These are phyloP conservation scores for Ogataea philodendri DNA, from an alignment of 805 yeast species.

Conservation along the genomic window DNA sequence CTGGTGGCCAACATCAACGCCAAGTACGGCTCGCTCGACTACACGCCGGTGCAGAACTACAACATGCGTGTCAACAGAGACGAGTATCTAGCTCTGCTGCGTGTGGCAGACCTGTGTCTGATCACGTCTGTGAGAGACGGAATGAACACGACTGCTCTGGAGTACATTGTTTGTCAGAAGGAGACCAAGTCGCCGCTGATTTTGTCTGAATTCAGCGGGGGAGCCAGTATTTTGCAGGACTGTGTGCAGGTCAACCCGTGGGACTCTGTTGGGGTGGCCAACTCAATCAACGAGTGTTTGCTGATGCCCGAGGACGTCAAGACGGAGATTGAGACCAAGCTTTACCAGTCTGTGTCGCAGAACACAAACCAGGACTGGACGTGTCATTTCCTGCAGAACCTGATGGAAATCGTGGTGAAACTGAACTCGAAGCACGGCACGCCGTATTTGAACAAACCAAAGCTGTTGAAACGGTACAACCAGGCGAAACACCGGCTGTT, in stretches of 20 bases:
- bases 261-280: conserved; percentile 94
- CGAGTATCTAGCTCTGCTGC: conserved; percentile 82
- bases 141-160: conserved; percentile 92
- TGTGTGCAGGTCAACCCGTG: conserved; percentile 92
- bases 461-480: conserved; percentile 57
- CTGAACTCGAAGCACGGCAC: conserved; percentile 52
- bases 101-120: conserved; percentile 87
- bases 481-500: conserved; percentile 69
- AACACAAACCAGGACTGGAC: conserved; percentile 86
- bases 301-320: conserved; percentile 49
- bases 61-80: conserved; percentile 85
- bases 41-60: conserved; percentile 87
- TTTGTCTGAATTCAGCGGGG: conserved; percentile 91
- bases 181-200: conserved; percentile 72
- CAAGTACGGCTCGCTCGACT: conserved; percentile 76
- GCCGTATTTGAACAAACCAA: conserved; percentile 78
- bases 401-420: conserved; percentile 34
- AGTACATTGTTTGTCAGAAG: conserved; percentile 85
- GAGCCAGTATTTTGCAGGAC: conserved; percentile 65
- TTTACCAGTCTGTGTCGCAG: conserved; percentile 62
- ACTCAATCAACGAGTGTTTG: conserved; percentile 70
- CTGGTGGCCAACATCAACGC: conserved; percentile 80
- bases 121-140: conserved; percentile 94
- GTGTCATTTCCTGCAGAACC: conserved; percentile 50
- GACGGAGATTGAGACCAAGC: conserved; percentile 44